phyloP scores from a whole-genome alignment of 805 yeast genomes.

The Wickerhamiella shivajii region DNA sequence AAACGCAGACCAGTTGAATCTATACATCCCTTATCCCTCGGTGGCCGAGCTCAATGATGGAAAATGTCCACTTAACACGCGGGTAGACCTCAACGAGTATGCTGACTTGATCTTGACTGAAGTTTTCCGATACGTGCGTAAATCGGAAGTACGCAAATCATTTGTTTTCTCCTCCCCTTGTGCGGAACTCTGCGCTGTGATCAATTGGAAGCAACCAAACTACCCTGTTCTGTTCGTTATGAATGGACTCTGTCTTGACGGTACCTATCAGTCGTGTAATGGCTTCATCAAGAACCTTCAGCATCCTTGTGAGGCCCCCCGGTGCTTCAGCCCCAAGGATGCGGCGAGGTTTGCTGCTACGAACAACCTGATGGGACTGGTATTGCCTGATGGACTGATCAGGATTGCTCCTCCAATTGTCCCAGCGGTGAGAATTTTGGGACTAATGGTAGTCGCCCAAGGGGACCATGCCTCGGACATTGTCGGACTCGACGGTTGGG shows the following conservation, averaged over 20 bases:
- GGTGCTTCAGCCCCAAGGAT: conserved; percentile 35
- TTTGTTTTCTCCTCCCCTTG: conserved; percentile 75
- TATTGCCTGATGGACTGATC: conserved; percentile 58
- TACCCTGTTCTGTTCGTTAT: conserved; percentile 83
- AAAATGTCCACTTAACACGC: conserved; percentile 13
- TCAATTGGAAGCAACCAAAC: conserved; percentile 98
- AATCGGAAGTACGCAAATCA: conserved; percentile 33
- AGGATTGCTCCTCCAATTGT: conserved; percentile 61
- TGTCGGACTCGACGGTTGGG: conserved; percentile 36
- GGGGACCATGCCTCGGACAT: conserved; percentile 12
- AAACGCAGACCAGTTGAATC: conserved; percentile 17
- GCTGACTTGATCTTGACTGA: conserved; percentile 59
- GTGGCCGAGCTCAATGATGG: conserved; percentile 10
- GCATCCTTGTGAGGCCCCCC: conserved; percentile 9
- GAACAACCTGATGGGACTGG: conserved; percentile 75
- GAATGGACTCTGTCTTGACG: conserved; percentile 28
- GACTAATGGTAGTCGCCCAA: conserved; percentile 64
- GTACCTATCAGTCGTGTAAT: conserved; percentile 17
- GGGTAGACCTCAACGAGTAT: conserved; percentile 46
- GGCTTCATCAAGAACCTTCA: conserved; percentile 12
- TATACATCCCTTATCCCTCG: conserved; percentile 18
- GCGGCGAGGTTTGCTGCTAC: conserved; percentile 66
- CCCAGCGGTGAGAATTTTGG: conserved; percentile 61
- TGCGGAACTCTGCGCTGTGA: conserved; percentile 77
- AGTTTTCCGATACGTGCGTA: conserved; percentile 63